Evolutionary conservation across 257 asterid species (phyloP).

Genomic region (Penstemon eatonii): DNA sequence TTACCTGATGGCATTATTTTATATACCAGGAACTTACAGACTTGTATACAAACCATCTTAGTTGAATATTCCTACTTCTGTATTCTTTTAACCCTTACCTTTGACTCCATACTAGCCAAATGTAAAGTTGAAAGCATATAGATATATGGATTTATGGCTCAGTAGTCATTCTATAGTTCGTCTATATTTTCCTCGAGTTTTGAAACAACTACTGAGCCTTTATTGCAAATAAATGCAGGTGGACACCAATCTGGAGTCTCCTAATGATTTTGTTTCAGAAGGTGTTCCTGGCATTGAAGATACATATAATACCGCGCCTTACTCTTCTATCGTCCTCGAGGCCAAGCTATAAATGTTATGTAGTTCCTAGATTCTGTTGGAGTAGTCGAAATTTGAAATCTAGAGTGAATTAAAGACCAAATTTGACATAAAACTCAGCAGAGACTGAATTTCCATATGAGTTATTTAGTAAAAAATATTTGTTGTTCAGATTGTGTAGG

Average conservation of each 20-base stretch:
- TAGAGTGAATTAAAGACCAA: too few relatives aligned
- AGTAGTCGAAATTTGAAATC: too few relatives aligned
- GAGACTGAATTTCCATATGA: too few relatives aligned
- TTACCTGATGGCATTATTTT: constrained; percentile 14
- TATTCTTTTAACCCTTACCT: too few relatives aligned
- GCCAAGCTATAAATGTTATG: constrained; percentile 49
- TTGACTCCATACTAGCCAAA: too few relatives aligned
- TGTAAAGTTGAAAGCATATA: too few relatives aligned
- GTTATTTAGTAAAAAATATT: too few relatives aligned
- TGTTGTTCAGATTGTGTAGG: too few relatives aligned
- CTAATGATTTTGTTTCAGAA: constrained; percentile 59
- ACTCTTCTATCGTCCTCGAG: constrained; percentile 73
- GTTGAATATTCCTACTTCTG: neutral
- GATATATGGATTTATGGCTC: too few relatives aligned
- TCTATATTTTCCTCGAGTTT: neutral
- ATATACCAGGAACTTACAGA: neutral
- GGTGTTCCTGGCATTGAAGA: constrained; percentile 64
- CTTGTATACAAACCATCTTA: neutral
- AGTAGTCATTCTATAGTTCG: too few relatives aligned
- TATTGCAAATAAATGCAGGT: constrained; percentile 52
- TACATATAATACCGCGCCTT: constrained; percentile 66
- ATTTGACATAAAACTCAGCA: too few relatives aligned
- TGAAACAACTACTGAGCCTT: constrained; percentile 3
- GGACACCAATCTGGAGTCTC: constrained; percentile 83
- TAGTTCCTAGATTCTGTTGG: too few relatives aligned